These are phyloP conservation scores for Escovopsis sp. DNA, from an alignment of 2,329 filamentous ascomycete species.

Conservation along the genomic window DNA sequence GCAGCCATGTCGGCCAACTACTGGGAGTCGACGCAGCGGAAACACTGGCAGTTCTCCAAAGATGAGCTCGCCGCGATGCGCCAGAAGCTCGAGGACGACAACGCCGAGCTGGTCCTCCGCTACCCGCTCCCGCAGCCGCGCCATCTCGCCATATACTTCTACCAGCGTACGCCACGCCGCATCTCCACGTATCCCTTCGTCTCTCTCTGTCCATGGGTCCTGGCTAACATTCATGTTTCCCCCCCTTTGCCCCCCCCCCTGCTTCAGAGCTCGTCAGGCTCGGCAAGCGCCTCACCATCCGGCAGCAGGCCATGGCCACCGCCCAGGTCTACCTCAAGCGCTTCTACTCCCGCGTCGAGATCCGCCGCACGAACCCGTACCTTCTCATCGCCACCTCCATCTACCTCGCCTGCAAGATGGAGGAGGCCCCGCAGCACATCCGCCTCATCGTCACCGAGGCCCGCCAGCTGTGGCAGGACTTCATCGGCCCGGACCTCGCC, in stretches of 20 bases:
- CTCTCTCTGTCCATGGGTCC: too few relatives aligned
- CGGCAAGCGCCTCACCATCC: slow-evolving; percentile 66
- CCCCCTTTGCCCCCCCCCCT: background rate
- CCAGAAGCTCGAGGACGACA: slow-evolving; percentile 61
- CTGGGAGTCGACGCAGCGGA: slow-evolving; percentile 87
- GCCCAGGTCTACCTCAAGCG: slow-evolving; percentile 90
- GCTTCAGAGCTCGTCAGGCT: slow-evolving; percentile 66
- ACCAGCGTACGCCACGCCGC: slow-evolving; percentile 51
- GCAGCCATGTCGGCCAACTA: slow-evolving; percentile 77
- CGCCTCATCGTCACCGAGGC: slow-evolving; percentile 79
- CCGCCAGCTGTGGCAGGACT: slow-evolving; percentile 69
- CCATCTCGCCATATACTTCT: slow-evolving; percentile 82
- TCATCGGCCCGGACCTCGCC: slow-evolving; percentile 60
- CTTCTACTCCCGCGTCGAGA: slow-evolving; percentile 84
- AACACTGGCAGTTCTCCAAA: slow-evolving; percentile 80
- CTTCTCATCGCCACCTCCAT: slow-evolving; percentile 85
- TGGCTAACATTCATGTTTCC: background rate
- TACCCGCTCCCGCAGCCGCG: slow-evolving; percentile 72
- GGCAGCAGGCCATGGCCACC: slow-evolving; percentile 87
- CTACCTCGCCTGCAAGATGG: slow-evolving; percentile 95
- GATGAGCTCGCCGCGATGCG: slow-evolving; percentile 64
- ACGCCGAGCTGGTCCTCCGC: slow-evolving; percentile 58
- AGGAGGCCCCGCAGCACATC: slow-evolving; percentile 94
- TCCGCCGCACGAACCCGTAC: slow-evolving; percentile 85
- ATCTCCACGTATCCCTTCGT: background rate